These are phyloP conservation scores for Paraurostyla sp. DNA, from an alignment of 73 alveolate species.

Conservation along the genomic window DNA sequence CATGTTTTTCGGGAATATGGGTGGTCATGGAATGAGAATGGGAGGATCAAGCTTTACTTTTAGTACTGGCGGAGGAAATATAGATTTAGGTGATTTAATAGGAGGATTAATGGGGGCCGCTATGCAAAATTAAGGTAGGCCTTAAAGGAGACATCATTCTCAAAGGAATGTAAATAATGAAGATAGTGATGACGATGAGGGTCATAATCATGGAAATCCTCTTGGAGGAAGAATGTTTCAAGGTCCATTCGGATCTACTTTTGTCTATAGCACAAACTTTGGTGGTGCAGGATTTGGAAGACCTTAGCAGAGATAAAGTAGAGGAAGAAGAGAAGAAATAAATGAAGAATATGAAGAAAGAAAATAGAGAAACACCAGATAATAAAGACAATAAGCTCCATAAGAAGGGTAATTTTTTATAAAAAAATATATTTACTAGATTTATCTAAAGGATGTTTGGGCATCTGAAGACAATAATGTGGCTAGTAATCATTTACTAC, in stretches of 20 bases:
- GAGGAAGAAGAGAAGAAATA: not conserved
- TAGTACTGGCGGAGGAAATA: not conserved
- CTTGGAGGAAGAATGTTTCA: slow-evolving; percentile 5
- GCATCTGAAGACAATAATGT: no score
- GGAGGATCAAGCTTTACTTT: not conserved
- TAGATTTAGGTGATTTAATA: slow-evolving; percentile 29
- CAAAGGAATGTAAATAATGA: no score
- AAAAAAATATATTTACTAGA: no score
- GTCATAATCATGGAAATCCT: no score
- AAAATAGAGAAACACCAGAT: no score
- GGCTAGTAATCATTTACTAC: no score
- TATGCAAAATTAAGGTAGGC: not conserved
- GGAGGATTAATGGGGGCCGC: slow-evolving; percentile 34
- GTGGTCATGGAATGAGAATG: not conserved
- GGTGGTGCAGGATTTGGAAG: slow-evolving; percentile 13
- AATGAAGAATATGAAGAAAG: not conserved
- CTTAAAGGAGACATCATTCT: no score
- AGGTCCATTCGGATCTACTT: slow-evolving; percentile 32
- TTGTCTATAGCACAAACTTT: slow-evolving; percentile 5
- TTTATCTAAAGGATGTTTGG: no score
- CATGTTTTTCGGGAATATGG: slow-evolving; percentile 34
- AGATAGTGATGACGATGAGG: no score
- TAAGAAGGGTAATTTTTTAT: no score
- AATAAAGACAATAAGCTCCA: no score
- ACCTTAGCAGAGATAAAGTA: not conserved